phyloP scores from a whole-genome alignment of 805 yeast genomes.

The Soucietia sequanensis region DNA sequence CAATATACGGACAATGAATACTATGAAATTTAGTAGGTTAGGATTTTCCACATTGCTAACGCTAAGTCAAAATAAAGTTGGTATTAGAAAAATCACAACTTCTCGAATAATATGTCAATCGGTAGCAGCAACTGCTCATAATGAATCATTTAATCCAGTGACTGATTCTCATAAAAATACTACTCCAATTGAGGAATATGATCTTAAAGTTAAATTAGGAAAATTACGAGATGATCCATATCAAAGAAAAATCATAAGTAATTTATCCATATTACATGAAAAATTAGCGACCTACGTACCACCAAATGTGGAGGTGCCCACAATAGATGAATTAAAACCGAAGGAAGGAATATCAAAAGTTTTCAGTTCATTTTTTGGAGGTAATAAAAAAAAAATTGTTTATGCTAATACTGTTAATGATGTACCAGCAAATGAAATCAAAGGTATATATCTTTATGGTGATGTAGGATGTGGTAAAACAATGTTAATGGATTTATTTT shows the following conservation, averaged over 20 bases:
- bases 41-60: too few species aligned
- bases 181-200: slow-evolving; percentile 54
- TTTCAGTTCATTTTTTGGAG: slow-evolving; percentile 19
- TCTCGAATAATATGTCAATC: too few species aligned
- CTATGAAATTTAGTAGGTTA: too few species aligned
- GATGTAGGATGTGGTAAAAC: slow-evolving; percentile 99
- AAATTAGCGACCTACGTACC: slow-evolving; percentile 59
- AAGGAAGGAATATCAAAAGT: slow-evolving; percentile 42
- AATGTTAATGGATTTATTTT: slow-evolving; percentile 95
- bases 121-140: too few species aligned
- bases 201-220: slow-evolving; percentile 47
- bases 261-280: slow-evolving; percentile 58
- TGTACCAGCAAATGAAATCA: slow-evolving; percentile 40
- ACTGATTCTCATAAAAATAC: too few species aligned
- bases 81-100: too few species aligned
- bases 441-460: slow-evolving; percentile 90
- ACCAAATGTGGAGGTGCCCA: slow-evolving; percentile 55
- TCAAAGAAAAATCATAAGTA: slow-evolving; percentile 71
- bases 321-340: slow-evolving; percentile 50
- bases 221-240: slow-evolving; percentile 69
- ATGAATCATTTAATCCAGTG: too few species aligned
- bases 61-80: too few species aligned
- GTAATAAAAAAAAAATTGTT: not conserved
- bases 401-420: not conserved
- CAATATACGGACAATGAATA: too few species aligned